phyloP scores from a whole-genome alignment of 1,139 yeast species.

The Protomyces arabidopsidicola region DNA sequence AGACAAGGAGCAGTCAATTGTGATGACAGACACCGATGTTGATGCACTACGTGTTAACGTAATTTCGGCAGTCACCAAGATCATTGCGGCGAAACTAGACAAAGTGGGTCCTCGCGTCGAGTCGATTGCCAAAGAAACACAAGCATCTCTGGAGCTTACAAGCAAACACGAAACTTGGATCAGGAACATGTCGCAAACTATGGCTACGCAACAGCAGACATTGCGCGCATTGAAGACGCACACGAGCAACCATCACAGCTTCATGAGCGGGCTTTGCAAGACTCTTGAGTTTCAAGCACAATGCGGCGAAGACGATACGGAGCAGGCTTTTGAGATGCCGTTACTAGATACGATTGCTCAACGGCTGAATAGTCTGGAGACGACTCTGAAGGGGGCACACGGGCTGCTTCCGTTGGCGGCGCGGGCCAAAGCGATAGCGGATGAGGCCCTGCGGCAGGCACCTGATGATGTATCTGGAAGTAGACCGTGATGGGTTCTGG shows the following conservation, averaged over 20 bases:
- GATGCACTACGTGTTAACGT: background rate
- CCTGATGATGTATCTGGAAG: background rate
- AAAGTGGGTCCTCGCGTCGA: background rate
- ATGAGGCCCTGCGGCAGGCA: background rate
- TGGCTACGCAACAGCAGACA: background rate
- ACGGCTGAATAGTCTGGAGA: background rate
- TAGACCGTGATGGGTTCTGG: too few relatives aligned
- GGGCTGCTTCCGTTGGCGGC: background rate
- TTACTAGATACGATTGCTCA: conserved; percentile 1
- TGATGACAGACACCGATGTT: background rate
- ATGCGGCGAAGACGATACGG: background rate
- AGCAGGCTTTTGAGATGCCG: background rate
- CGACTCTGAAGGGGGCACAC: background rate
- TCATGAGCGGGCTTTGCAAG: conserved; percentile 8
- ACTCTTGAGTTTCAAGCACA: conserved; percentile 2
- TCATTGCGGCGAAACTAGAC: background rate
- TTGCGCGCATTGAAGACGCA: background rate
- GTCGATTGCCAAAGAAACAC: too few relatives aligned
- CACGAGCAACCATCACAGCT: background rate
- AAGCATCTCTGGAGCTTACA: too few relatives aligned
- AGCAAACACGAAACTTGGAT: background rate
- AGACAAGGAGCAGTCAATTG: background rate
- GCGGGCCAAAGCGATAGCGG: too few relatives aligned
- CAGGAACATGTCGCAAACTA: background rate
- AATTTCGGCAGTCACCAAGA: background rate